These are phyloP conservation scores for Emmonsiellopsis sp. DNA, from an alignment of 2,329 filamentous ascomycete species.

Conservation along the genomic window DNA sequence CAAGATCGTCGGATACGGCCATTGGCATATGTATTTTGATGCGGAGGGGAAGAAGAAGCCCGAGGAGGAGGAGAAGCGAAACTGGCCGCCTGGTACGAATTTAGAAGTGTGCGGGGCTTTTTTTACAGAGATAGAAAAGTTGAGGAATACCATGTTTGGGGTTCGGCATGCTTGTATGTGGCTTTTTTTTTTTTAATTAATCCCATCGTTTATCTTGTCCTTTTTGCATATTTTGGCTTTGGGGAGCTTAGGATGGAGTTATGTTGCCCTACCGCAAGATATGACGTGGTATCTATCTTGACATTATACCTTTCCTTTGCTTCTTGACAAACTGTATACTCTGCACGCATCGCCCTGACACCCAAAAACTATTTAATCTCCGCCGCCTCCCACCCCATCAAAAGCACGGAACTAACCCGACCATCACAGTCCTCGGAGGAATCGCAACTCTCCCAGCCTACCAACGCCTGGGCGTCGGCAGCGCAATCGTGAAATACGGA, in stretches of 20 bases:
- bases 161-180: constrained; percentile 8
- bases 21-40: constrained; percentile 13
- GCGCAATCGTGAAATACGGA: constrained; percentile 17
- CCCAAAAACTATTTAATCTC: too few species aligned
- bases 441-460: constrained; percentile 24
- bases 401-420: background rate
- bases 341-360: too few species aligned
- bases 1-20: constrained; percentile 10
- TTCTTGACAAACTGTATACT: too few species aligned
- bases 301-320: too few species aligned
- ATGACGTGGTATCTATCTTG: too few species aligned
- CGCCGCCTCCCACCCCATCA: too few species aligned
- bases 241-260: too few species aligned
- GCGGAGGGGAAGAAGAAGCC: constrained; percentile 6
- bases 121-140: constrained; percentile 6
- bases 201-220: background rate
- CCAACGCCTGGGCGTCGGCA: constrained; percentile 19
- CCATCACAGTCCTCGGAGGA: constrained; percentile 18
- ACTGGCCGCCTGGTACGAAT: constrained; percentile 9
- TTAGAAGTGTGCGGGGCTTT: constrained; percentile 9
- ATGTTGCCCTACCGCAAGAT: too few species aligned
- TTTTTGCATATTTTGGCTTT: background rate
- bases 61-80: constrained; percentile 5
- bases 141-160: constrained; percentile 10
- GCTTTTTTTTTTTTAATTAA: background rate